phyloP scores from a whole-genome alignment of 345 rosid genomes.

The Melaleuca alternifolia region DNA sequence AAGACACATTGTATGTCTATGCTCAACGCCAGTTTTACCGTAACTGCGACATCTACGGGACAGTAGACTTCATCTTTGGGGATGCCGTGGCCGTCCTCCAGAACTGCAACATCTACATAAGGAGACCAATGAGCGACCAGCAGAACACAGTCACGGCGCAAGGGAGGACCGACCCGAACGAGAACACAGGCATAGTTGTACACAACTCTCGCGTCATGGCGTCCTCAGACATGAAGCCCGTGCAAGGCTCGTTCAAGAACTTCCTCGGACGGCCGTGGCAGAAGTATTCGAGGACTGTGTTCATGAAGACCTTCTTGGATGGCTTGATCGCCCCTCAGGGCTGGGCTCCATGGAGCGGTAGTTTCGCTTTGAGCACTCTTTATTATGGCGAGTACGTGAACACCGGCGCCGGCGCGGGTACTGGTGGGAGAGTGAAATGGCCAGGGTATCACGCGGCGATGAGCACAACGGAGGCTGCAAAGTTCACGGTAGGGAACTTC shows the following conservation, averaged over 20 bases:
- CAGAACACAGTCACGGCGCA: constrained; percentile 70
- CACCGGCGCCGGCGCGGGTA: constrained; percentile 46
- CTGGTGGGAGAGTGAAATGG: constrained; percentile 68
- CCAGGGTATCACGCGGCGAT: constrained; percentile 39
- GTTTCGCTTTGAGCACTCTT: constrained; percentile 61
- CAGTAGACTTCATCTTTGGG: constrained; percentile 75
- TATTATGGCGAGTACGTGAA: constrained; percentile 81
- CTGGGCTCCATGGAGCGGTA: constrained; percentile 74
- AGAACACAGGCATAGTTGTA: constrained; percentile 71
- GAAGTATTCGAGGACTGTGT: constrained; percentile 65
- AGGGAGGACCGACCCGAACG: constrained; percentile 48
- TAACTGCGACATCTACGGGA: constrained; percentile 63
- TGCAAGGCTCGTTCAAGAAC: constrained; percentile 22
- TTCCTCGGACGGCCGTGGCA: constrained; percentile 91
- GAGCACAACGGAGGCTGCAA: constrained; percentile 35
- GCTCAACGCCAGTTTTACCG: constrained; percentile 78
- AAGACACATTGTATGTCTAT: constrained; percentile 81
- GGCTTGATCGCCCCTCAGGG: constrained; percentile 41
- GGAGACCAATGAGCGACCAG: constrained; percentile 42
- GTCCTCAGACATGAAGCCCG: constrained; percentile 22
- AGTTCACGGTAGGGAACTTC: constrained; percentile 63
- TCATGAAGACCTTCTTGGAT: constrained; percentile 47
- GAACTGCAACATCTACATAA: constrained; percentile 50
- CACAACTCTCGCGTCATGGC: constrained; percentile 56
- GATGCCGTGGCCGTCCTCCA: constrained; percentile 56